These are phyloP conservation scores for Pseudodiploospora longispora DNA, from an alignment of 2,329 filamentous ascomycete species.

Conservation along the genomic window DNA sequence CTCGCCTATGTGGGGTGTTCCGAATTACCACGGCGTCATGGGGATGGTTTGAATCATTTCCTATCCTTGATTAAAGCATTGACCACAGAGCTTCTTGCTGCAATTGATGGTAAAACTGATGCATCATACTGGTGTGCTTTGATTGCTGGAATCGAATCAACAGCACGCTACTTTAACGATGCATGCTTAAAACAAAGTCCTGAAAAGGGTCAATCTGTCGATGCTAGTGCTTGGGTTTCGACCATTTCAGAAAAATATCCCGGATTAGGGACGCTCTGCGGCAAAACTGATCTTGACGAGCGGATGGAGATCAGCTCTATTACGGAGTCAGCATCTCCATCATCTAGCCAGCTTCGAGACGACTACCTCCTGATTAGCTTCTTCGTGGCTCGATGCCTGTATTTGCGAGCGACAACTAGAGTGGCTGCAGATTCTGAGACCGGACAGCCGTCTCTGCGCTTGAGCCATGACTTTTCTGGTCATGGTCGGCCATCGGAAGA, in stretches of 20 bases:
- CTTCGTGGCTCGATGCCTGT: constrained; percentile 31
- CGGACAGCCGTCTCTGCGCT: constrained; percentile 15
- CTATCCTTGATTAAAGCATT: constrained; percentile 30
- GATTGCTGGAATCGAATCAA: constrained; percentile 27
- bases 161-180: constrained; percentile 31
- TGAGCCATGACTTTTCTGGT: constrained; percentile 25
- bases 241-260: constrained; percentile 21
- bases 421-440: constrained; percentile 14
- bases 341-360: constrained; percentile 12
- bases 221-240: constrained; percentile 17
- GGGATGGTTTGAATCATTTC: constrained; percentile 30
- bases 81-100: constrained; percentile 25
- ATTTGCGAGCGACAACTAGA: constrained; percentile 29
- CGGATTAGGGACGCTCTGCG: constrained; percentile 15
- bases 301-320: constrained; percentile 7
- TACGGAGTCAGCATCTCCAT: constrained; percentile 11
- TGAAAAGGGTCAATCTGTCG: constrained; percentile 12
- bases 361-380: constrained; percentile 34
- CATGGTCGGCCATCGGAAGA: constrained; percentile 19
- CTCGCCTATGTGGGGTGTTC: constrained; percentile 44
- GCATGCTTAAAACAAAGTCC: constrained; percentile 25
- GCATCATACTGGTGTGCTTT: constrained; percentile 30
- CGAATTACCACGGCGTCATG: constrained; percentile 20
- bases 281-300: constrained; percentile 1
- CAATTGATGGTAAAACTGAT: constrained; percentile 24